Evolutionary conservation across 306 rosid genomes (phyloP).

Genomic region (Ormosia semicastrata): DNA sequence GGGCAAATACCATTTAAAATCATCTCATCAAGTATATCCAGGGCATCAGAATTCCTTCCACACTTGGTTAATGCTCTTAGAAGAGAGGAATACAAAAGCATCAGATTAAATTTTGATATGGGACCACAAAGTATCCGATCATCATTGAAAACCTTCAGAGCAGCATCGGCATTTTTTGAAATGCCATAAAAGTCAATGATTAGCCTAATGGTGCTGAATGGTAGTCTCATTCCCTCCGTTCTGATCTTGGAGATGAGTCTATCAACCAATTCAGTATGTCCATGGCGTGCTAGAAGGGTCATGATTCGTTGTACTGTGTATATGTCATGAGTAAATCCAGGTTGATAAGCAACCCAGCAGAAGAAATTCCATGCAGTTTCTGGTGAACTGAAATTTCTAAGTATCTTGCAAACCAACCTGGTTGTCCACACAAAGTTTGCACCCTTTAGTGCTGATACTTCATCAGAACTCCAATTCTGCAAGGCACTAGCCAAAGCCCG

Average conservation of each 20-base stretch:
- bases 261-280: slow-evolving; percentile 61
- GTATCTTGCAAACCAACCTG: slow-evolving; percentile 71
- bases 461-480: slow-evolving; percentile 60
- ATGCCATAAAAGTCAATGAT: slow-evolving; percentile 76
- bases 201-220: slow-evolving; percentile 70
- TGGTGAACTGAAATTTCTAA: slow-evolving; percentile 59
- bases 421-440: slow-evolving; percentile 80
- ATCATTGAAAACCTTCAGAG: slow-evolving; percentile 63
- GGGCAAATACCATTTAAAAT: slow-evolving; percentile 59
- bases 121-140: slow-evolving; percentile 59
- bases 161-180: slow-evolving; percentile 78
- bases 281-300: slow-evolving; percentile 66
- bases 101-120: slow-evolving; percentile 54
- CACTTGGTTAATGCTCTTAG: slow-evolving; percentile 72
- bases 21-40: slow-evolving; percentile 80
- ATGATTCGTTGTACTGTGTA: slow-evolving; percentile 76
- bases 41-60: slow-evolving; percentile 53
- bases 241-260: slow-evolving; percentile 60
- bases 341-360: slow-evolving; percentile 75
- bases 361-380: slow-evolving; percentile 84
- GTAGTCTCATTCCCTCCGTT: slow-evolving; percentile 70
- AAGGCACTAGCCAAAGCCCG: slow-evolving; percentile 70
- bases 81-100: slow-evolving; percentile 78
- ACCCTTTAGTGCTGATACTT: slow-evolving; percentile 62
- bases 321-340: slow-evolving; percentile 74